Evolutionary conservation across 306 rosid genomes (phyloP), one percentile per base, ranked within the genome.

Genomic region (Vachellia pachyceras): DNA sequence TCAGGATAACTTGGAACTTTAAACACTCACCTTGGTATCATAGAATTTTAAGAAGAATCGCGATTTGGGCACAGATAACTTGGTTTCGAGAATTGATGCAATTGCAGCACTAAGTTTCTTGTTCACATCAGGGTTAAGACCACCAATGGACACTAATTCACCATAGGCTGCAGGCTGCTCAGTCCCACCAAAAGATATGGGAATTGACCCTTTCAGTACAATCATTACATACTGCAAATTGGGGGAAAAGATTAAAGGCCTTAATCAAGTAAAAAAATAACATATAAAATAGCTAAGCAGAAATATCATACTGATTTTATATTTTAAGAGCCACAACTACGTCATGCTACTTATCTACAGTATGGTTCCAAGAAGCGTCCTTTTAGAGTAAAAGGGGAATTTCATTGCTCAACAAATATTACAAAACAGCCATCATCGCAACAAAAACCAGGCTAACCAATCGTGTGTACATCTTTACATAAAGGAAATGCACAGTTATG

Each of bases 131-230:
- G 96, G 88, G 71, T 50, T 88, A 41, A 93, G 94, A 41, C 96
- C 97, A 10, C 97, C 97, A 45, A 93, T 91, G 54, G 97, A 93
- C 84, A 91, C 91, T 89, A 93, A 83, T 90, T 93, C 97, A 42
- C 90, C 97, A 80, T 93, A 91, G 22, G 97, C 97, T 58, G 97
- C 96, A 17, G 97, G 96, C 81, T 89, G 84, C 89, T 93, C 96
- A 47, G 75, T 85, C 66, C 94, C 97, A 65, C 96, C 94, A 82
- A 91, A 91, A 65, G 97, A 69, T 2, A 93, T 91, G 67, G 97
- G 97, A 54, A 93, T 79, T 9, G 97, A 93, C 64, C 97, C 97
- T 86, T 93, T 91, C 86, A 93, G 83, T 73, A 91, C 97, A 86
- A 93, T 54, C 97, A 91, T 93, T 87, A 91, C 96, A 87, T 93